A percentile compares a stretch with the other conserved stretches of the same genome.
phyloP scores from a whole-genome alignment of 306 rosid genomes.

The Mucuna pruriens region DNA sequence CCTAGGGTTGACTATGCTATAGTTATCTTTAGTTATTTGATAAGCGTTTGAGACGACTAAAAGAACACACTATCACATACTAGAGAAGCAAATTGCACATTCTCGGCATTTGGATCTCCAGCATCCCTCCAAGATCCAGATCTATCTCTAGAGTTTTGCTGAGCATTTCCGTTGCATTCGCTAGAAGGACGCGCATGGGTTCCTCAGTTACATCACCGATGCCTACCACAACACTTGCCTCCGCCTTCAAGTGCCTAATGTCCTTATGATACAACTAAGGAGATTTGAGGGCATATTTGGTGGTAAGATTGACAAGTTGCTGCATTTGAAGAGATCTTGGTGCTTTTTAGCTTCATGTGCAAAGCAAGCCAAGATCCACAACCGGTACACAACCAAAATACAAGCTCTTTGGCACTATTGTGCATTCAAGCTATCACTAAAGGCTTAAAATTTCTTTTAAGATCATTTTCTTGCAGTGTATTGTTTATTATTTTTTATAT shows the following conservation, averaged over 20 bases:
- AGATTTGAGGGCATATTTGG: slow-evolving; percentile 95
- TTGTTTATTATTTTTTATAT: too few relatives aligned
- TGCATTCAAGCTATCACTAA: slow-evolving; percentile 97
- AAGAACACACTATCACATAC: too few relatives aligned
- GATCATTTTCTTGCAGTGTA: too few relatives aligned
- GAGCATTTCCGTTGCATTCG: slow-evolving; percentile 80
- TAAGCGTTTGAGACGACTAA: too few relatives aligned
- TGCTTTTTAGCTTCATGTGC: slow-evolving; percentile 93
- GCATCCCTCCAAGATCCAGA: slow-evolving; percentile 74
- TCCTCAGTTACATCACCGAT: slow-evolving; percentile 87
- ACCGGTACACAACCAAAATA: too few relatives aligned
- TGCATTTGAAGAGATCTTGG: slow-evolving; percentile 88
- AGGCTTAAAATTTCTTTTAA: too few relatives aligned
- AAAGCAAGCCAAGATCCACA: slow-evolving; percentile 90
- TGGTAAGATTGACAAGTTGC: slow-evolving; percentile 90
- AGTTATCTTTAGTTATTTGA: too few relatives aligned
- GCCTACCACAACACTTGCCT: slow-evolving; percentile 95
- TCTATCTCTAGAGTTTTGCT: slow-evolving; percentile 74
- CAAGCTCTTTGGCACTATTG: slow-evolving; percentile 96
- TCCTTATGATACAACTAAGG: slow-evolving; percentile 94
- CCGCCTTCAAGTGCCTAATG: slow-evolving; percentile 90
- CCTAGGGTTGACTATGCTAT: too few relatives aligned
- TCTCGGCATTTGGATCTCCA: slow-evolving; percentile 70
- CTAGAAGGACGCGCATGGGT: slow-evolving; percentile 98
- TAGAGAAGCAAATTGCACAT: slow-evolving; percentile 82